phyloP scores from a whole-genome alignment of 768 basidiomycete genomes.

The Mycena kentingensis region DNA sequence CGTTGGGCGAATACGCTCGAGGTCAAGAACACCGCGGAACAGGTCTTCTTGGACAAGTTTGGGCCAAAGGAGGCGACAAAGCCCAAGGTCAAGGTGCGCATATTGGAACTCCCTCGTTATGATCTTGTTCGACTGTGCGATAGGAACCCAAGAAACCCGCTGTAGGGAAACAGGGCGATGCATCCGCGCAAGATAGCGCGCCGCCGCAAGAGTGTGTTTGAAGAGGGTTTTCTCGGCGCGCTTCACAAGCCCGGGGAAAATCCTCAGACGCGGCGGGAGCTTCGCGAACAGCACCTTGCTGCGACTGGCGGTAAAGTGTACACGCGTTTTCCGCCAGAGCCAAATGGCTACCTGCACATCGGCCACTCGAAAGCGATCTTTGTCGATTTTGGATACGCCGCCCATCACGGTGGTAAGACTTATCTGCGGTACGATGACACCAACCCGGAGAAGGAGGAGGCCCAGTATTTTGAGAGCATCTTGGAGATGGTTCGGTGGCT shows the following conservation, averaged over 20 bases:
- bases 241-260: slow-evolving; percentile 95
- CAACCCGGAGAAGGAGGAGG: slow-evolving; percentile 98
- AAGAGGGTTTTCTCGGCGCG: slow-evolving; percentile 90
- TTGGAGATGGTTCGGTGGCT: slow-evolving; percentile 95
- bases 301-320: slow-evolving; percentile 81
- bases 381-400: slow-evolving; percentile 98
- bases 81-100: slow-evolving; percentile 63
- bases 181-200: slow-evolving; percentile 38
- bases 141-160: slow-evolving; percentile 53
- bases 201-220: slow-evolving; percentile 74
- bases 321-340: slow-evolving; percentile 98
- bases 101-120: not conserved
- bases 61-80: slow-evolving; percentile 71
- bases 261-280: slow-evolving; percentile 75
- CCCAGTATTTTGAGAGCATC: slow-evolving; percentile 93
- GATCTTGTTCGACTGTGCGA: not conserved
- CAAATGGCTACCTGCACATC: slow-evolving; percentile 93
- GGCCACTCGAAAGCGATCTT: slow-evolving; percentile 99
- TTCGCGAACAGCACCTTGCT: slow-evolving; percentile 80
- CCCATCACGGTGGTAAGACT: slow-evolving; percentile 87
- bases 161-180: slow-evolving; percentile 32
- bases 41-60: slow-evolving; percentile 64
- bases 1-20: slow-evolving; percentile 87
- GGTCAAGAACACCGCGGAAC: slow-evolving; percentile 79
- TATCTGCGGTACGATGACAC: slow-evolving; percentile 98